These are phyloP conservation scores for Vaccinium macrocarpon DNA, from an alignment of 148 eudicot genomes.

Conservation along the genomic window DNA sequence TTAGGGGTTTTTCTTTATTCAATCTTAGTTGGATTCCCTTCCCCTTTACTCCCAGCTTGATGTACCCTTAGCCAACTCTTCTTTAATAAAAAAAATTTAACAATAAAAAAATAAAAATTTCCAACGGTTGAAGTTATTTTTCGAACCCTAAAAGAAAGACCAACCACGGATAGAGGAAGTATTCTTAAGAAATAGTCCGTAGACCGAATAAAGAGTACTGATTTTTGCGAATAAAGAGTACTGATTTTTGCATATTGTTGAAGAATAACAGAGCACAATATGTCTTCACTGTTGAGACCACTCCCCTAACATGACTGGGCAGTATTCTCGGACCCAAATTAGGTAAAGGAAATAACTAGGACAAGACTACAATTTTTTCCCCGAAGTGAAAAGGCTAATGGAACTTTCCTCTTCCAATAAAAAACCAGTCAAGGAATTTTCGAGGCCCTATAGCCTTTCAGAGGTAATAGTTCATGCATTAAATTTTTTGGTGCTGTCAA, in stretches of 20 bases:
- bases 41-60: too few species aligned
- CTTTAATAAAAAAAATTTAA: too few species aligned
- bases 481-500: conserved; percentile 25
- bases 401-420: conserved; percentile 11
- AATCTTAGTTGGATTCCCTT: too few species aligned
- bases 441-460: conserved; percentile 13
- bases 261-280: neutral
- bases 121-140: too few species aligned
- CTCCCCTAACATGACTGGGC: conserved; percentile 8
- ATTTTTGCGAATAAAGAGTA: too few species aligned
- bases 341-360: neutral
- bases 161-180: too few species aligned
- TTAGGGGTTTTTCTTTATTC: too few species aligned
- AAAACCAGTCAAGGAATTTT: conserved; percentile 31
- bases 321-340: conserved; percentile 13
- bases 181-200: too few species aligned
- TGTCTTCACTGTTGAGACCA: neutral
- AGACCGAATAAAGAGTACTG: too few species aligned
- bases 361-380: conserved; percentile 1
- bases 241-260: neutral
- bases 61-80: too few species aligned
- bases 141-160: too few species aligned
- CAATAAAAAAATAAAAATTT: too few species aligned
- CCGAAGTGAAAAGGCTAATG: neutral
- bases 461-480: conserved; percentile 5